Conservation (phyloP, 164 flowering plant genomes). For the Aristolochia californica region DNA sequence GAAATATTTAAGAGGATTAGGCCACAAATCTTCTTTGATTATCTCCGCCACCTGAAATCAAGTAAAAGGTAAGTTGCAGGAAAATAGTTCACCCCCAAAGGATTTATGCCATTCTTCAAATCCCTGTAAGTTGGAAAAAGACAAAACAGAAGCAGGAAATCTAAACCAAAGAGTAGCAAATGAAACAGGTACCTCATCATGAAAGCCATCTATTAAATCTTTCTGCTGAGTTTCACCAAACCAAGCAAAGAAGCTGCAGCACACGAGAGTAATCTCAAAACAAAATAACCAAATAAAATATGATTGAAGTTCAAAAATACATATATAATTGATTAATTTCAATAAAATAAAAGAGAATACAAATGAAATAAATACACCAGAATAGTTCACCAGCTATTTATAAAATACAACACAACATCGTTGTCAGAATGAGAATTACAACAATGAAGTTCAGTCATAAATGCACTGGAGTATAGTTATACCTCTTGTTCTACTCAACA, state of each 20-base stretch:
- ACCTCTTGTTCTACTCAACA: too few relatives aligned
- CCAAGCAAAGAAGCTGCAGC: conserved; percentile 46
- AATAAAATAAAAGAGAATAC: too few relatives aligned
- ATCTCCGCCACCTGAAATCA: conserved; percentile 39
- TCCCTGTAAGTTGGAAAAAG: too few relatives aligned
- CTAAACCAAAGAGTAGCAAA: background rate
- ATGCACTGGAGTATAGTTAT: too few relatives aligned
- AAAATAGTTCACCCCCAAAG: background rate
- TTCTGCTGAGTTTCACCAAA: conserved; percentile 32
- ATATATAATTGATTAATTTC: too few relatives aligned
- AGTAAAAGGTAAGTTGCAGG: background rate
- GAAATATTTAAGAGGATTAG: conserved; percentile 45
- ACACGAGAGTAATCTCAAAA: background rate
- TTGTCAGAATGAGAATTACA: too few relatives aligned
- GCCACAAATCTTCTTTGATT: conserved; percentile 51
- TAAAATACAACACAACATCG: too few relatives aligned
- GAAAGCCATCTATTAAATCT: conserved; percentile 24
- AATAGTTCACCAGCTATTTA: too few relatives aligned
- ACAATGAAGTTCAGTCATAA: too few relatives aligned
- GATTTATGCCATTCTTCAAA: too few relatives aligned
- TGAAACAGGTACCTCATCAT: conserved; percentile 29
- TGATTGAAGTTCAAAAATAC: background rate
- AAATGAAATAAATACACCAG: too few relatives aligned
- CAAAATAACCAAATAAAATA: background rate
- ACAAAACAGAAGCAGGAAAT: too few relatives aligned